Evolutionary conservation across 2,329 filamentous ascomycete species (phyloP), one percentile per base, ranked within the genome.

Genomic region (Paracoccidioides brasiliensis): DNA sequence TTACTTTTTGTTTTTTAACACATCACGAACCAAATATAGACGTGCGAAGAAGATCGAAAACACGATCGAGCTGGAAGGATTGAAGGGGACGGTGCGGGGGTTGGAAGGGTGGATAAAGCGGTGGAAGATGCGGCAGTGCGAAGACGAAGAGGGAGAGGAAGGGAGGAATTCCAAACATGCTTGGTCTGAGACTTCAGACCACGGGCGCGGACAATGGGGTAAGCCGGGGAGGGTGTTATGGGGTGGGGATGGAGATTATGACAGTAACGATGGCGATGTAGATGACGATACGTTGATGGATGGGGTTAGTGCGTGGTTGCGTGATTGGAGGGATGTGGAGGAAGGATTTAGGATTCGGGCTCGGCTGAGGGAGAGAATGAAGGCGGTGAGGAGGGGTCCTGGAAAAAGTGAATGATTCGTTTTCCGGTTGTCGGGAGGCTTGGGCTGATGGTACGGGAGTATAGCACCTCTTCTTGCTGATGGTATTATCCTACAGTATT

Each of bases 311-410:
- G 70, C 69, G 15, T 74, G 72, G 72, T 68, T 73, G 64, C 65
- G 70, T 28, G 72, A 71, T 8, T 74, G 72, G 67, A 67, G 65
- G 44, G 71, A 74, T 59, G 64, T 71, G 12, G 69, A 73, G 58
- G 71, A 73, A 57, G 71, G 65, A 33, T 68, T 72, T 52, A 56
- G 58, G 37, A 58, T 61, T 33, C 58, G 83, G 76, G 61, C 81
- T 32, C 74, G 83, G 44, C 78, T 80, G 56, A 79, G 86, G 58
- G 78, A 80, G 64, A 37, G 10, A 38, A 42, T 22, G 15, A 22
- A 30, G 30, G 22, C 49, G 3, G 15, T n/a, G 28, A 52, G 30
- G 9, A 37, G 30, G 41, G 41, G 37, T 42, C 22, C 22, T 15
- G 43, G 14, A 30, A 30, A 30, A 6, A 15, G 35, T 43, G 35